Evolutionary conservation across 805 yeast genomes (phyloP).

Genomic region (Nakazawaea holstii): DNA sequence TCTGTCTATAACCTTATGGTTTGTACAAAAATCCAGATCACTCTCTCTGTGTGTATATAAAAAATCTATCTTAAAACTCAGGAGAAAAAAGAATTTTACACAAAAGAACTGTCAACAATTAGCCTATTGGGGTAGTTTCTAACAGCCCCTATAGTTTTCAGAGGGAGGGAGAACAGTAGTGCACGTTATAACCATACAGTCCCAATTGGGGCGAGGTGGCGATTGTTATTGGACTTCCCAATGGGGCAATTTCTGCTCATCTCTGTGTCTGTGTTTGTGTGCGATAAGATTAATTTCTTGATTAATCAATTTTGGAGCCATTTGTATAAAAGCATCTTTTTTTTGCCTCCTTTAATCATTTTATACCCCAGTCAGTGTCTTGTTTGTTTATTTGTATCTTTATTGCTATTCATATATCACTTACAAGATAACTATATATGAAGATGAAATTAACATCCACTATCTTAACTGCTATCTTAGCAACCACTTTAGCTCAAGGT

Average conservation of each 20-base stretch:
- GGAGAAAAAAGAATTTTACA: not conserved
- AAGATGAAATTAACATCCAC: conserved; percentile 11
- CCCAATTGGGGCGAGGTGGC: not conserved
- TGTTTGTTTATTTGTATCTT: not conserved
- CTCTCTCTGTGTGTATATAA: not conserved
- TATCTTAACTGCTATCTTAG: conserved; percentile 8
- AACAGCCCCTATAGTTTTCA: too few relatives aligned
- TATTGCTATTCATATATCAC: not conserved
- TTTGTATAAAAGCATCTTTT: not conserved
- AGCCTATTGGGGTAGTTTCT: not conserved
- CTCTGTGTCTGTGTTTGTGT: not conserved
- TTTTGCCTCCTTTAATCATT: not conserved
- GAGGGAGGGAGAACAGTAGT: too few relatives aligned
- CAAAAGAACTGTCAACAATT: not conserved
- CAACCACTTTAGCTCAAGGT: conserved; percentile 6
- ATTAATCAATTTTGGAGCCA: conserved; percentile 1
- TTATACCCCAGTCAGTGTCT: too few relatives aligned
- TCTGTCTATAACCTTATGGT: too few relatives aligned
- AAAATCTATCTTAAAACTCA: not conserved
- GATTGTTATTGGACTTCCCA: not conserved
- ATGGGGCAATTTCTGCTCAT: not conserved
- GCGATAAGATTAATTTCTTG: conserved; percentile 1
- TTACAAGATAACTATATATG: too few relatives aligned
- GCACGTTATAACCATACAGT: not conserved
- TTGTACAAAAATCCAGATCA: too few relatives aligned